Conservation (phyloP, 345 rosid species). For the Iberis pinnata region DNA sequence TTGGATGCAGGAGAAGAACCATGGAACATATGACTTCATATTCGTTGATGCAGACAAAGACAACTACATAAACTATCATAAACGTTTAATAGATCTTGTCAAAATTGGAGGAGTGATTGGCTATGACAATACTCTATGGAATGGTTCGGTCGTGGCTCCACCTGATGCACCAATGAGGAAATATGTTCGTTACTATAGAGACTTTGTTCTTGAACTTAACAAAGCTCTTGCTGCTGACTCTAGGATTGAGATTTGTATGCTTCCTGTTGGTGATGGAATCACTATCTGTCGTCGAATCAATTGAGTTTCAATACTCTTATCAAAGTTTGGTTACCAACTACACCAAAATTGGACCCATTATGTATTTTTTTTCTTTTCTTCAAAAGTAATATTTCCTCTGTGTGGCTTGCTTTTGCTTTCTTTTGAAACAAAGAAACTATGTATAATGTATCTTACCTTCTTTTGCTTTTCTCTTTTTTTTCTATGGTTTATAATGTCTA, state of each 20-base stretch:
- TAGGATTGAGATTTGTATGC: slow-evolving; percentile 93
- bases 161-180: slow-evolving; percentile 80
- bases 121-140: slow-evolving; percentile 97
- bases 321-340: background rate
- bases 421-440: no score
- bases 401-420: no score
- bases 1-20: slow-evolving; percentile 56
- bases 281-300: slow-evolving; percentile 87
- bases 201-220: slow-evolving; percentile 86
- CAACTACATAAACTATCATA: slow-evolving; percentile 88
- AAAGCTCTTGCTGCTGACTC: slow-evolving; percentile 95
- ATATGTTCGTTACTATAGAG: slow-evolving; percentile 81
- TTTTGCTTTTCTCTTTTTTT: no score
- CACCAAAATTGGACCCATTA: no score
- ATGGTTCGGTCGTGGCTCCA: slow-evolving; percentile 85
- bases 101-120: slow-evolving; percentile 89
- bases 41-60: slow-evolving; percentile 98
- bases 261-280: slow-evolving; percentile 92
- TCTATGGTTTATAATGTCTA: no score
- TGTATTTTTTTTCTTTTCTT: no score
- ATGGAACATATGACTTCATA: slow-evolving; percentile 73
- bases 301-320: slow-evolving; percentile 17
- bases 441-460: no score
- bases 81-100: slow-evolving; percentile 70
- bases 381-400: no score